Evolutionary conservation across 768 basidiomycete genomes (phyloP).

Genomic region (Boletus pseudopeckii): DNA sequence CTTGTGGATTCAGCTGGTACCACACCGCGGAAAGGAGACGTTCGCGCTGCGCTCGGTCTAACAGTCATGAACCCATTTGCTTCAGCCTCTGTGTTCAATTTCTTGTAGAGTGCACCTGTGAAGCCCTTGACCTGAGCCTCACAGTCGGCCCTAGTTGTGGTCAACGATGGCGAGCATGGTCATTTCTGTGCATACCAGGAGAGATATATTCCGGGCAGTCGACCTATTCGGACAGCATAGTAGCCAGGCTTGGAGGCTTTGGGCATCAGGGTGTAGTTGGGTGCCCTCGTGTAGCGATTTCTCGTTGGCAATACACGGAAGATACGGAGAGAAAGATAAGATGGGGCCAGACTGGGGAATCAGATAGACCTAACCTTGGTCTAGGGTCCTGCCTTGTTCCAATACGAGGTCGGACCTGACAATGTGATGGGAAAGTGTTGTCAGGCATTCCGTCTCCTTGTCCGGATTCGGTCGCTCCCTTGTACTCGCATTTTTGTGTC

Average conservation of each 20-base stretch:
- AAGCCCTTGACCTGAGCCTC: constrained; percentile 66
- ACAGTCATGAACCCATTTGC: constrained; percentile 55
- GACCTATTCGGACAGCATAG: constrained; percentile 74
- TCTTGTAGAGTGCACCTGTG: constrained; percentile 59
- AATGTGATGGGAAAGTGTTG: constrained; percentile 1
- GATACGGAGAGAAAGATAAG: background rate
- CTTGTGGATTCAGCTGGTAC: constrained; percentile 31
- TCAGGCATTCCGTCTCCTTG: background rate
- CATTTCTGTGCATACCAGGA: constrained; percentile 57
- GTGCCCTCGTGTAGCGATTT: too few species aligned
- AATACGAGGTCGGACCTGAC: constrained; percentile 1
- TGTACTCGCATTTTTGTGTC: constrained; percentile 19
- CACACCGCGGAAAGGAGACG: constrained; percentile 2
- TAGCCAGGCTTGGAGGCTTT: constrained; percentile 45
- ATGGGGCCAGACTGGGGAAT: background rate
- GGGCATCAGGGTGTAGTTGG: constrained; percentile 28
- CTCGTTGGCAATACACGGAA: background rate
- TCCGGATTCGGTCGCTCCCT: constrained; percentile 24
- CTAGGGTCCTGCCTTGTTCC: constrained; percentile 16
- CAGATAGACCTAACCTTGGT: background rate
- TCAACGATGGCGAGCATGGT: constrained; percentile 24
- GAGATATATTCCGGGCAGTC: constrained; percentile 58
- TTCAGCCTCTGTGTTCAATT: constrained; percentile 52
- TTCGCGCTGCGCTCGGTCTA: constrained; percentile 23
- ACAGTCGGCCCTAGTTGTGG: constrained; percentile 60